A percentile compares a stretch with the other conserved stretches of the same genome.
These are phyloP conservation scores for Conticribra weissflogii DNA, from an alignment of 108 stramenopile genomes.

Conservation along the genomic window DNA sequence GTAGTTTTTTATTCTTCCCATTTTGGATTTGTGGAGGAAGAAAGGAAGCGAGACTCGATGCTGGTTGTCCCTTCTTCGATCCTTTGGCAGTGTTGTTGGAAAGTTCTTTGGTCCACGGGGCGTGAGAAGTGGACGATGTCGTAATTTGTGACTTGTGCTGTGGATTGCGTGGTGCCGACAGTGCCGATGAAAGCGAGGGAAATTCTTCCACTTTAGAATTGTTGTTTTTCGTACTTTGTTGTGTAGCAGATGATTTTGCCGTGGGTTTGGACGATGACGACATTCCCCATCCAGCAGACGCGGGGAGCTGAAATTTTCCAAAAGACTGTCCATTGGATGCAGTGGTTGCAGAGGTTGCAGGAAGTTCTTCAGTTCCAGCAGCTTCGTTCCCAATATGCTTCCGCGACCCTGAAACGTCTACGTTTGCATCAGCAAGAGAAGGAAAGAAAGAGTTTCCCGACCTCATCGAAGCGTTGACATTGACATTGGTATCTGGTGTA, in stretches of 20 bases:
- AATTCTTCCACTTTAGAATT: constrained; percentile 15
- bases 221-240: neutral
- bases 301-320: neutral
- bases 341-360: neutral
- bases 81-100: constrained; percentile 19
- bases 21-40: constrained; percentile 11
- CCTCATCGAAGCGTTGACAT: neutral
- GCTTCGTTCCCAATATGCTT: too few relatives aligned
- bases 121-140: neutral
- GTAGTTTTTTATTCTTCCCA: neutral
- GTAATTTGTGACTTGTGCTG: neutral
- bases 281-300: neutral
- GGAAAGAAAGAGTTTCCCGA: neutral
- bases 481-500: neutral
- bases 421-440: neutral
- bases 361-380: neutral
- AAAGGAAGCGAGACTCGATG: constrained; percentile 18
- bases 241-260: constrained; percentile 2
- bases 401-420: too few relatives aligned
- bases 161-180: neutral
- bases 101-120: neutral
- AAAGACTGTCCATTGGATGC: neutral
- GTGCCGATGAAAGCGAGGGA: constrained; percentile 8
- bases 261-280: constrained; percentile 1
- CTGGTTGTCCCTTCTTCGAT: constrained; percentile 4